Percentiles rank a stretch among this genome's conserved stretches.
Conservation (phyloP, 805 yeast genomes). For the Candida jianshihensis region DNA sequence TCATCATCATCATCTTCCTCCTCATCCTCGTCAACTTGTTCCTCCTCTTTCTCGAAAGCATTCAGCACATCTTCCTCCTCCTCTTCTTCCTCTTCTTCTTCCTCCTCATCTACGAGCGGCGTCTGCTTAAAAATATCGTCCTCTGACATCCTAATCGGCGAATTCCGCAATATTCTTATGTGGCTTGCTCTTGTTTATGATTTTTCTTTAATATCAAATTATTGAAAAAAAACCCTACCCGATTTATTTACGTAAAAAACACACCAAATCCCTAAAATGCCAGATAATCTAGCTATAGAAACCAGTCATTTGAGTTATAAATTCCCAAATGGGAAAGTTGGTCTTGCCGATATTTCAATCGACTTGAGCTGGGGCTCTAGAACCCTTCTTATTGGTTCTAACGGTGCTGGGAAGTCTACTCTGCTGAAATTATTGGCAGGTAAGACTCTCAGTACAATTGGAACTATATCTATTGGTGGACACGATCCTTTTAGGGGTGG, state of each 20-base stretch:
- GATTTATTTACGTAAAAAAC: background rate
- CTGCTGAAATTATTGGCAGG: constrained; percentile 82
- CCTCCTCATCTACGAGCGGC: constrained; percentile 21
- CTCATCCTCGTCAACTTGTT: constrained; percentile 9
- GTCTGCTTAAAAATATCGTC: constrained; percentile 21
- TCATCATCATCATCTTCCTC: constrained; percentile 4
- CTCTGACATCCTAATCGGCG: constrained; percentile 4
- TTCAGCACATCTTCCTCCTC: constrained; percentile 27
- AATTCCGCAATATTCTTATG: background rate
- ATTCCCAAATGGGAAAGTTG: constrained; percentile 56
- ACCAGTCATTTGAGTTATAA: constrained; percentile 61
- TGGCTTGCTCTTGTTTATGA: background rate
- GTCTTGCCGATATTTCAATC: constrained; percentile 58
- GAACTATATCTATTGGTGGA: constrained; percentile 69
- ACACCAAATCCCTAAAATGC: background rate
- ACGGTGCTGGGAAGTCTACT: constrained; percentile 97
- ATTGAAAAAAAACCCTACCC: too few relatives aligned
- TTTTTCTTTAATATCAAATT: too few relatives aligned
- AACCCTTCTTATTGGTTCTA: constrained; percentile 81
- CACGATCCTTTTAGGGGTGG: constrained; percentile 74
- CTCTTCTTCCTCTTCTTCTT: constrained; percentile 20
- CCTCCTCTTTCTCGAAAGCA: constrained; percentile 20
- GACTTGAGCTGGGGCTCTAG: constrained; percentile 65
- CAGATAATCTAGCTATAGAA: constrained; percentile 40
- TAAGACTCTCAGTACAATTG: constrained; percentile 74